Conservation (phyloP, 2,329 filamentous ascomycete species). For the Herpotrichia juniperi region DNA sequence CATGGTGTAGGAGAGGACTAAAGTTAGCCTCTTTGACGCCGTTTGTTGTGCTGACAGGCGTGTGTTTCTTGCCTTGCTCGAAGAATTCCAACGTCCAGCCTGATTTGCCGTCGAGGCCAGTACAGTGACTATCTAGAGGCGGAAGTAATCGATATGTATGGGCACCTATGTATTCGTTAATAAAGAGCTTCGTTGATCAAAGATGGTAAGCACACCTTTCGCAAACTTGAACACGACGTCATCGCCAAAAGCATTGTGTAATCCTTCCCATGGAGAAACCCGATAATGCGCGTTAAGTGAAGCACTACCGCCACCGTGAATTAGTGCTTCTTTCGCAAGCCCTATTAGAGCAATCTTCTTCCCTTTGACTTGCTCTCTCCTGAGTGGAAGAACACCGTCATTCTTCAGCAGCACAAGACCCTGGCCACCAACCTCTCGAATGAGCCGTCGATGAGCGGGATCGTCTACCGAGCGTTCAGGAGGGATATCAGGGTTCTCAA, state of each 20-base stretch:
- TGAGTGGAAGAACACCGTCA: conserved; percentile 65
- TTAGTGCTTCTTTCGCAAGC: conserved; percentile 60
- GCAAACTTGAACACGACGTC: conserved; percentile 39
- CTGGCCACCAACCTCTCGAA: conserved; percentile 69
- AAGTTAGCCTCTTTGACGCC: conserved; percentile 33
- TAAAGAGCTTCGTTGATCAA: neutral
- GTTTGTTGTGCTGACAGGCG: conserved; percentile 27
- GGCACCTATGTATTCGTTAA: conserved; percentile 22
- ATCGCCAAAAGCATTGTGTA: conserved; percentile 32
- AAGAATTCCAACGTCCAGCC: conserved; percentile 42
- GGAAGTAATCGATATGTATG: conserved; percentile 43
- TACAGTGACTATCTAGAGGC: conserved; percentile 32
- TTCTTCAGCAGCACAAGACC: conserved; percentile 78
- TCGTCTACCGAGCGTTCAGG: conserved; percentile 68
- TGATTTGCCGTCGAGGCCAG: conserved; percentile 29
- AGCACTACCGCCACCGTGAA: conserved; percentile 43
- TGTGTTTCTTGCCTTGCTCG: conserved; percentile 25
- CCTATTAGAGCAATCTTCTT: conserved; percentile 74
- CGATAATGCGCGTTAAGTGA: conserved; percentile 32
- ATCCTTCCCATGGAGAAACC: conserved; percentile 33
- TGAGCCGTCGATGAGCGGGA: conserved; percentile 62
- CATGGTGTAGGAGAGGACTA: conserved; percentile 28
- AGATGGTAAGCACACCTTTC: conserved; percentile 17
- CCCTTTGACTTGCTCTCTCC: conserved; percentile 59
- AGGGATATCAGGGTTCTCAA: conserved; percentile 63